These are phyloP conservation scores for Aspergillus terreus DNA, from an alignment of 2,329 filamentous ascomycete genomes.

Conservation along the genomic window DNA sequence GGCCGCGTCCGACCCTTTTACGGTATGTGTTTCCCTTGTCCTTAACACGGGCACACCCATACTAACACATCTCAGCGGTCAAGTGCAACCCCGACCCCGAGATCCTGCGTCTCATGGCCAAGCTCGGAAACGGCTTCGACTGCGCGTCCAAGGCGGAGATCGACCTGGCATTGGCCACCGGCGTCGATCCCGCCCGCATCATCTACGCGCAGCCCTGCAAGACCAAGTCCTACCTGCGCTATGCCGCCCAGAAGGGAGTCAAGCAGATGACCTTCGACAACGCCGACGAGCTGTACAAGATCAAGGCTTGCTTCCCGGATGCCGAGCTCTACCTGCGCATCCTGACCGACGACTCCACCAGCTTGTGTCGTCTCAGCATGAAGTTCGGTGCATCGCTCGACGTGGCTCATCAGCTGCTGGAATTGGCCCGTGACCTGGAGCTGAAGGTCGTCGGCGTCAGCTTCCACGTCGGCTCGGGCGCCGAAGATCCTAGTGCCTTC, in stretches of 20 bases:
- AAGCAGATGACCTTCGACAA: slow-evolving; percentile 99
- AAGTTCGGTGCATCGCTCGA: slow-evolving; percentile 95
- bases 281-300: slow-evolving; percentile 95
- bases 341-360: slow-evolving; percentile 91
- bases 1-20: slow-evolving; percentile 94
- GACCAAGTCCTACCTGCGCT: slow-evolving; percentile 95
- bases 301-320: slow-evolving; percentile 82
- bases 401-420: slow-evolving; percentile 70
- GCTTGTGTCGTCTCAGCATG: slow-evolving; percentile 89
- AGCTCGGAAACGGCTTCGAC: slow-evolving; percentile 91
- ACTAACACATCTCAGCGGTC: slow-evolving; percentile 60
- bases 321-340: slow-evolving; percentile 94
- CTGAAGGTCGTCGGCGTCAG: slow-evolving; percentile 94
- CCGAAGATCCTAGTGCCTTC: slow-evolving; percentile 89
- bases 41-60: no score
- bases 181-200: slow-evolving; percentile 82
- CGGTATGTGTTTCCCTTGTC: slow-evolving; percentile 54
- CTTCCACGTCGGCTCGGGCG: slow-evolving; percentile 96
- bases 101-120: slow-evolving; percentile 81
- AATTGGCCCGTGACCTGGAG: slow-evolving; percentile 73
- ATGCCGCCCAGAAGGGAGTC: slow-evolving; percentile 77
- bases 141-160: slow-evolving; percentile 98
- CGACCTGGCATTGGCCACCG: slow-evolving; percentile 79
- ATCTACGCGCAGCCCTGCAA: slow-evolving; percentile 99
- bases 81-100: slow-evolving; percentile 97